phyloP scores from a whole-genome alignment of 129 eudicot species.

The Solidago caesia region DNA sequence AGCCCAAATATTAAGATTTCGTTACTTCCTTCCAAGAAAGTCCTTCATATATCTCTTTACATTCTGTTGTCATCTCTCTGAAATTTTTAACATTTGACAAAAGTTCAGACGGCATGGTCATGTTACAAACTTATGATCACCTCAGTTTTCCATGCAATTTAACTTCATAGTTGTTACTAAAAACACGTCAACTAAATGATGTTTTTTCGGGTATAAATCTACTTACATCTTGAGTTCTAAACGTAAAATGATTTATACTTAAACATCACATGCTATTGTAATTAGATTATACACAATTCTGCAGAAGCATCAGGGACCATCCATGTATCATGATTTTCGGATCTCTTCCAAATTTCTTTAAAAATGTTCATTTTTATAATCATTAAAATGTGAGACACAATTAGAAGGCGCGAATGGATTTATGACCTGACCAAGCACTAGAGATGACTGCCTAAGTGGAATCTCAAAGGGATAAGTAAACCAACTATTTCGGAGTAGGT shows the following conservation, averaged over 20 bases:
- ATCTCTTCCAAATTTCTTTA: no score
- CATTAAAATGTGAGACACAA: no score
- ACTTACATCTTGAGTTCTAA: neutral
- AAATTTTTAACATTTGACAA: neutral
- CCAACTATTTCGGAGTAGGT: no score
- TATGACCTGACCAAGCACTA: no score
- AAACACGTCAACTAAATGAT: neutral
- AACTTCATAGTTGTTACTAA: neutral
- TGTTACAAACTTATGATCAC: neutral
- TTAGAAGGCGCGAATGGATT: no score
- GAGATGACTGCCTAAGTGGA: no score
- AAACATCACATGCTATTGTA: conserved; percentile 2
- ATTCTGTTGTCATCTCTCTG: neutral
- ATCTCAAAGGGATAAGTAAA: no score
- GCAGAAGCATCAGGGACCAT: no score
- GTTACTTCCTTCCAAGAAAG: neutral
- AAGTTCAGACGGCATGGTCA: neutral
- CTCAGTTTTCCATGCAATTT: neutral
- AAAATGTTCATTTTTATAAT: no score
- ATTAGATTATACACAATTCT: no score
- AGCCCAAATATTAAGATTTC: neutral
- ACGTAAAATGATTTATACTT: neutral
- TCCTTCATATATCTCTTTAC: neutral
- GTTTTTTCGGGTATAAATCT: neutral
- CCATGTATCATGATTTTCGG: no score